Base-by-base conservation (phyloP, 148 eudicot species). In the Bassia scoparia region DNA sequence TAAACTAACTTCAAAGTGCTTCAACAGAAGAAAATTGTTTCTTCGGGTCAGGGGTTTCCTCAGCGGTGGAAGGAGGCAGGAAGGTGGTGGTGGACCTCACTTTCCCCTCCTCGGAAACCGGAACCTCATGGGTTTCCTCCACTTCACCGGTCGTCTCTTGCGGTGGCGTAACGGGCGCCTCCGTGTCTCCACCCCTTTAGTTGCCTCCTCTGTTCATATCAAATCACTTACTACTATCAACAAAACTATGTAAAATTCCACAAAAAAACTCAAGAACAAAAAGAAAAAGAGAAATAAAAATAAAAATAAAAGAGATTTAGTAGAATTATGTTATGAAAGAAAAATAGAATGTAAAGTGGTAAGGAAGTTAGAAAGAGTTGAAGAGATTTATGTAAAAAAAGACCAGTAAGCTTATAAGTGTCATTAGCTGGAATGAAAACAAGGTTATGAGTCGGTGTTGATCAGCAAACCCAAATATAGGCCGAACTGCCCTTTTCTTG, bases 21-120 rank as follows among this genome's bases (percentile, higher is more conserved):
- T 86, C 87, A 69, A 80, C 85, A 35, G 88, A 85, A 83, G 37
- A 74, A 70, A 69, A 61, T 78, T 23, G 35, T 33, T 31, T 44
- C 11, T 78, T 84, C 58, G 74, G 76, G n/a, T 64, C 70, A 65
- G 3, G 70, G 27, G 67, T 4, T 69, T 89, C 87, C 53, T 84
- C 90, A 21, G 74, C 49, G 38, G 81, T 73, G 7, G 74, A 53
- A 66, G 44, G 16, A 35, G 16, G 84, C 81, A 53, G 67, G 26
- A 11, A n/a, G 33, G 61, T 31, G 41, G 71, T 41, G 46, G 46
- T 41, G 46, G 17, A 84, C 74, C 26, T 80, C 78, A 16, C 78
- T 46, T 91, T 85, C 80, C 86, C 86, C 64, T 81, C 88, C 7
- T 74, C 34, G 29, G 44, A 34, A 38, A 58, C 74, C 38, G 48